Base-by-base conservation (phyloP, 2,329 filamentous ascomycete genomes). In the Alternaria consortialis region DNA sequence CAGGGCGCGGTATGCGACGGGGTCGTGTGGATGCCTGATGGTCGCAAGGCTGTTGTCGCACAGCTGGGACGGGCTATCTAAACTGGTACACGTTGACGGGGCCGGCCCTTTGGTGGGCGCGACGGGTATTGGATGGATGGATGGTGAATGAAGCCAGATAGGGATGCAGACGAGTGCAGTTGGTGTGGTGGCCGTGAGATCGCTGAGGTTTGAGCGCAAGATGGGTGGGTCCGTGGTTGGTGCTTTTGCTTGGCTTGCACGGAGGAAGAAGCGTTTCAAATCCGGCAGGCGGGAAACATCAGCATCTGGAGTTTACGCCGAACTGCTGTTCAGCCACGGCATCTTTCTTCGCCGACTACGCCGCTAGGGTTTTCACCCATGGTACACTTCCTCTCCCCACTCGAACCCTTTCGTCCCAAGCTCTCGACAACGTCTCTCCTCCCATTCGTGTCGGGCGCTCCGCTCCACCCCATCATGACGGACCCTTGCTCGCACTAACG, bases 71-170 rank as follows among this genome's bases (percentile, higher is more conserved):
- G 48, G 52, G 63, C 51, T 58, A 59, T 40, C 53, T 57, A 40
- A 43, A 50, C 42, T 44, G 46, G 56, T 46, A 31, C 44, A 50
- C 46, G 58, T 53, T 55, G 43, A 58, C 59, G 58, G 55, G 55
- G 64, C 60, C 62, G 66, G 68, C 64, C 68, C 65, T 58, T 57
- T 56, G 63, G 67, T 71, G 68, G 68, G 66, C 67, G 69, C 71
- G 64, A 70, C 67, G 57, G 55, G 43, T 17, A 52, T 42, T 46
- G 53, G 67, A 68, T 73, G 68, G 62, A 61, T 55, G 58, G 62
- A 61, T 25, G 64, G 43, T 60, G 58, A 40, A 64, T 42, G 46
- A 34, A 42, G 36, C 29, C 43, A 50, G 42, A 53, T 44, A 51
- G 40, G 53, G 39, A 39, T 55, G 53, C 56, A 44, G 48, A 56